Conservation (phyloP, 768 basidiomycete genomes). For the Amanita pseudoporphyria region DNA sequence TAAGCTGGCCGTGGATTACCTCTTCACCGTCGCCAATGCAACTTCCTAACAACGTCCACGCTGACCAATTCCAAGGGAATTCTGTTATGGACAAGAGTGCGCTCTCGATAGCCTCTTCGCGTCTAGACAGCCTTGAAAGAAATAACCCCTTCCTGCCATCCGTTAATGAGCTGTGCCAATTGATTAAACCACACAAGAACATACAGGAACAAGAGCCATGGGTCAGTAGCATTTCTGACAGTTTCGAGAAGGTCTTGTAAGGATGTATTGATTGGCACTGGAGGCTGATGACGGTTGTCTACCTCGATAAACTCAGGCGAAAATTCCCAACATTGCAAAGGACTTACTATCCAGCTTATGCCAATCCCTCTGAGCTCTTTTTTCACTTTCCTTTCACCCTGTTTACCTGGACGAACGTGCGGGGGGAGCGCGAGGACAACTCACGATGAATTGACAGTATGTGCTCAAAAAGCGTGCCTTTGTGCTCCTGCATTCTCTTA, state of each 20-base stretch:
- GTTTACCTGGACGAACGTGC: constrained; percentile 3
- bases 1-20: constrained; percentile 30
- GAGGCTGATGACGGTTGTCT: constrained; percentile 67
- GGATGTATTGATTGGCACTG: constrained; percentile 51
- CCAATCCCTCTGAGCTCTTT: constrained; percentile 75
- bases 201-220: constrained; percentile 80
- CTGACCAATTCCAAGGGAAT: constrained; percentile 92
- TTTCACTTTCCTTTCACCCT: constrained; percentile 63
- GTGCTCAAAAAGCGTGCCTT: constrained; percentile 69
- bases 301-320: constrained; percentile 6
- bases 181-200: neutral
- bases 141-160: constrained; percentile 69
- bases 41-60: constrained; percentile 77
- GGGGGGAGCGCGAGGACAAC: constrained; percentile 18
- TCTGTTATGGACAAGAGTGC: constrained; percentile 64
- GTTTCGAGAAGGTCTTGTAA: constrained; percentile 49
- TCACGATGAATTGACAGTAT: constrained; percentile 83
- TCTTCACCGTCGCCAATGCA: constrained; percentile 81
- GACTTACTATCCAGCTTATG: constrained; percentile 68
- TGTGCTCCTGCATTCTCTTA: constrained; percentile 56
- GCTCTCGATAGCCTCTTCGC: constrained; percentile 81
- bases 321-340: neutral
- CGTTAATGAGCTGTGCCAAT: constrained; percentile 2
- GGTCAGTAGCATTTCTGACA: constrained; percentile 54
- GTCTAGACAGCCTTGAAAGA: constrained; percentile 65